These are phyloP conservation scores for Mimosa pudica DNA, from an alignment of 306 rosid species.

Conservation along the genomic window DNA sequence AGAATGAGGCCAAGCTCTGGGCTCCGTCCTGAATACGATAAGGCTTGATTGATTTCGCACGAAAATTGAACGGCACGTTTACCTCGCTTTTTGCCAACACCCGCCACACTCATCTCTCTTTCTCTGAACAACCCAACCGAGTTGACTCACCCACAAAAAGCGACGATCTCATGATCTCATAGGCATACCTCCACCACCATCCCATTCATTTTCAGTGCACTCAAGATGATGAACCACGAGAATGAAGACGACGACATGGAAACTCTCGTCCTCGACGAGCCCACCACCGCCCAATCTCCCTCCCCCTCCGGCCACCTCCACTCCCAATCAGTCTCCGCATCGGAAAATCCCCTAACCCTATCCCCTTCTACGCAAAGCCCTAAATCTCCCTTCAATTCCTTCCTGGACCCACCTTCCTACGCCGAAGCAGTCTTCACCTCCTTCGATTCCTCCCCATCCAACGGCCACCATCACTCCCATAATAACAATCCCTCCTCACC, in stretches of 20 bases:
- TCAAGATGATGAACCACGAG: slow-evolving; percentile 46
- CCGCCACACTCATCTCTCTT: background rate
- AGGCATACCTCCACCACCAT: background rate
- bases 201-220: background rate
- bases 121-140: background rate
- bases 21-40: background rate
- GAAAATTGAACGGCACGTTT: background rate
- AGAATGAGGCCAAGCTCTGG: background rate
- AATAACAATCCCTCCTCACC: slow-evolving; percentile 1
- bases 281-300: slow-evolving; percentile 12
- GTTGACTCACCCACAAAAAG: slow-evolving; percentile 9
- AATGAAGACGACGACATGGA: slow-evolving; percentile 46
- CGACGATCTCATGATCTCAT: background rate
- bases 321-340: slow-evolving; percentile 33
- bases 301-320: slow-evolving; percentile 21
- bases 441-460: slow-evolving; percentile 45
- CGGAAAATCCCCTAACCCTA: slow-evolving; percentile 43
- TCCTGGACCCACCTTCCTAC: slow-evolving; percentile 69
- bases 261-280: slow-evolving; percentile 46
- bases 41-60: background rate
- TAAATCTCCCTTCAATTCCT: slow-evolving; percentile 50
- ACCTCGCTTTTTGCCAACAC: background rate
- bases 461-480: slow-evolving; percentile 29
- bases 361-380: slow-evolving; percentile 42
- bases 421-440: slow-evolving; percentile 75